A percentile compares a stretch with the other conserved stretches of the same genome.
Evolutionary conservation across 2,329 filamentous ascomycete genomes (phyloP).

Genomic region (Stylonectria norvegica): DNA sequence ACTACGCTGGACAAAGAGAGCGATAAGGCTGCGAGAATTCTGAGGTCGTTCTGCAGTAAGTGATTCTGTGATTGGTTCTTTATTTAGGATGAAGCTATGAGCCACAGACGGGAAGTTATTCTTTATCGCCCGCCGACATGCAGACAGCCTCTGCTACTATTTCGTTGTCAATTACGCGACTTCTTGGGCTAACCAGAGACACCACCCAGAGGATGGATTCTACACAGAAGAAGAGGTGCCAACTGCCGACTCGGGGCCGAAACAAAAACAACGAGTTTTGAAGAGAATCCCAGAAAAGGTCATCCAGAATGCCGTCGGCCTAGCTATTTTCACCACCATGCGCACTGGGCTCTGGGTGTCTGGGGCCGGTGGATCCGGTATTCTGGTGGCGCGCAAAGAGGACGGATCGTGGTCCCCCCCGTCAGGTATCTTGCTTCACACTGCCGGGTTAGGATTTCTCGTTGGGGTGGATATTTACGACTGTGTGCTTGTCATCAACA

Average conservation of each 20-base stretch:
- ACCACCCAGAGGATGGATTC: constrained; percentile 47
- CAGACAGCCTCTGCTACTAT: no score
- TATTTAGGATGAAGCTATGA: no score
- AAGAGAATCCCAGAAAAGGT: constrained; percentile 55
- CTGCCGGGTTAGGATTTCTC: constrained; percentile 73
- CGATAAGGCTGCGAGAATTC: constrained; percentile 81
- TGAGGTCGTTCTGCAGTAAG: constrained; percentile 81
- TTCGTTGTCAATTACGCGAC: no score
- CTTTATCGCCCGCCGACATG: no score
- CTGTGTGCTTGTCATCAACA: constrained; percentile 82
- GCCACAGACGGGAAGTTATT: no score
- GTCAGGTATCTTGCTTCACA: constrained; percentile 76
- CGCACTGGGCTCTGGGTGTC: constrained; percentile 64
- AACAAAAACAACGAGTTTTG: constrained; percentile 43
- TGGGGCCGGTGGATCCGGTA: constrained; percentile 63
- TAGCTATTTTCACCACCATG: constrained; percentile 70
- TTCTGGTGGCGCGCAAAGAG: constrained; percentile 59
- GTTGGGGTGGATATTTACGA: constrained; percentile 84
- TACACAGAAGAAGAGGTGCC: constrained; percentile 39
- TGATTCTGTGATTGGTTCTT: not conserved
- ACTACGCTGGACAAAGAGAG: constrained; percentile 82
- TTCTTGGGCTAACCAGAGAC: not conserved
- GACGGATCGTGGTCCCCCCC: constrained; percentile 75
- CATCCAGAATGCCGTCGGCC: constrained; percentile 61
- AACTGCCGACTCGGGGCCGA: constrained; percentile 30